Conservation (phyloP, 768 basidiomycete genomes). For the Sarcomyxa edulis region DNA sequence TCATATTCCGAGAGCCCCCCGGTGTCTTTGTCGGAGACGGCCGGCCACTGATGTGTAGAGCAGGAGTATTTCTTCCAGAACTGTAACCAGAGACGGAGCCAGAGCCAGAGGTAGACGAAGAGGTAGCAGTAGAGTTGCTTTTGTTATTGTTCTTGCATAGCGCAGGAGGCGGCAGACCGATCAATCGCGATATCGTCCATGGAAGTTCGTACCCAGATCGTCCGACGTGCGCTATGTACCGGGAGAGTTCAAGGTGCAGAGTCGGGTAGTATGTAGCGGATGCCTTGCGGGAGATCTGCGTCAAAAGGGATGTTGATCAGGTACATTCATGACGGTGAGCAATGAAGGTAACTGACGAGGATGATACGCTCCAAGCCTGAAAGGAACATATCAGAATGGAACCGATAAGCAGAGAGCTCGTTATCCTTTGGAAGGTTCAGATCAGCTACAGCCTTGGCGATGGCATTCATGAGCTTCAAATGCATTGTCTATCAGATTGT, state of each 20-base stretch:
- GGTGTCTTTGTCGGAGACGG: slow-evolving; percentile 1
- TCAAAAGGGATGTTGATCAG: neutral
- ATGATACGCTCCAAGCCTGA: slow-evolving; percentile 91
- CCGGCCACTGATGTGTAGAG: slow-evolving; percentile 21
- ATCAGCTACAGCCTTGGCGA: slow-evolving; percentile 61
- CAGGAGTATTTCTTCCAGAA: slow-evolving; percentile 23
- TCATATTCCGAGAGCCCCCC: too few relatives aligned
- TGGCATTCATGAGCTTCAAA: slow-evolving; percentile 78
- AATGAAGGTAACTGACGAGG: slow-evolving; percentile 46
- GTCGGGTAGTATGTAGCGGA: slow-evolving; percentile 92
- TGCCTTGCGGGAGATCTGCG: slow-evolving; percentile 91
- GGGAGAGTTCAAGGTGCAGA: slow-evolving; percentile 88
- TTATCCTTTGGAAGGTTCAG: slow-evolving; percentile 63
- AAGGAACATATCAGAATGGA: slow-evolving; percentile 84
- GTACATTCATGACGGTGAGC: neutral
- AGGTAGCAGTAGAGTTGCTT: too few relatives aligned
- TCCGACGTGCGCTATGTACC: slow-evolving; percentile 69
- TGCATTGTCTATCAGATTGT: slow-evolving; percentile 65
- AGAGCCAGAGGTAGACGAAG: slow-evolving; percentile 7
- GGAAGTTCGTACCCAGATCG: slow-evolving; percentile 74
- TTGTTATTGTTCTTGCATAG: slow-evolving; percentile 57
- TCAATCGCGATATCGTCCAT: slow-evolving; percentile 71
- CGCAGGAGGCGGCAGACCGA: slow-evolving; percentile 70
- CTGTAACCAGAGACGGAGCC: neutral
- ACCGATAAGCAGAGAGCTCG: slow-evolving; percentile 71